Base-by-base conservation (phyloP, 2,329 filamentous ascomycete genomes). In the Calonectria pseudoreteaudii region DNA sequence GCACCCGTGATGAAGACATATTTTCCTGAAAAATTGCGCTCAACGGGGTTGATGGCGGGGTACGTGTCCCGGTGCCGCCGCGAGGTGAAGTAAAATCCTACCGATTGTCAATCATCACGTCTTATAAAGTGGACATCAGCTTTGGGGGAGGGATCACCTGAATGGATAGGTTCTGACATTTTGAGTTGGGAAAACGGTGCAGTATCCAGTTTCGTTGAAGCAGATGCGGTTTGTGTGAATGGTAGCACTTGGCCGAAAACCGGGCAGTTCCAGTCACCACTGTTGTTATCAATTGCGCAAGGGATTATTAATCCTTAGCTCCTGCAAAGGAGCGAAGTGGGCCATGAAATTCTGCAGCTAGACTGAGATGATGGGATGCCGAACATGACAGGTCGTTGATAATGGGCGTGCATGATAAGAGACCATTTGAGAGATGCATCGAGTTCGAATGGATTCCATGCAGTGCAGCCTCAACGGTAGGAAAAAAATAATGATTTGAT, bases 1-100 rank as follows among this genome's bases (percentile, higher is more conserved):
- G 87, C 90, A 11, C 90, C 91, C 0, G 87, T 90, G 66, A 93
- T 87, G 71, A 93, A 85, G 58, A 87, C 81, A 10, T 81, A 80
- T 66, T 84, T 85, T 8, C 83, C 83, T 5, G 78, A 66, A 36
- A 88, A 85, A 73, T 87, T 77, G 44, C 81, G 78, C 34, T 85
- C 83, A 23, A 79, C 78, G 34, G 85, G 83, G 71, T 86, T 82
- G 79, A 92, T 91, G 72, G 83, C 84, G 0, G 87, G 84, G 79
- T 92, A 92, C 3, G 89, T 91, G 76, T 90, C 86, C 68, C 84
- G 81, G 79, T 87, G 86, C 18, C 28, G 52, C n/a, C 36, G 30
- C 9, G 41, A 30, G 5, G 44, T 64, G 8, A 69, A 69, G 56
- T 62, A 38, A 38, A 52, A 62, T 36, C 67, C 67, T 69, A 23